phyloP scores from a whole-genome alignment of 768 basidiomycete species.

The Termitomyces sp. region DNA sequence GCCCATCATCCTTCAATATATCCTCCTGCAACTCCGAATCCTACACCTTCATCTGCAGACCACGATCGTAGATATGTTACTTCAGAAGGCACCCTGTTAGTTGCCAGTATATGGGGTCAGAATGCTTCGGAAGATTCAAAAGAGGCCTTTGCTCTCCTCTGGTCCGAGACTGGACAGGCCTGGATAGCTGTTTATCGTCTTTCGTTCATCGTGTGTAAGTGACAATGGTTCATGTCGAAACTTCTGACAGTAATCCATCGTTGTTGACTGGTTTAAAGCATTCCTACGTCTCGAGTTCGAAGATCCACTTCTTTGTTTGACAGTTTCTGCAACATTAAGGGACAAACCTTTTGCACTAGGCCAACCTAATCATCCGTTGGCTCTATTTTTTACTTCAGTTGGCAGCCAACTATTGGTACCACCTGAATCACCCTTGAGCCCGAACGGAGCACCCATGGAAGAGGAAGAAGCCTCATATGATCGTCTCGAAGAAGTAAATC shows the following conservation, averaged over 20 bases:
- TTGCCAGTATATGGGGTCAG: constrained; percentile 74
- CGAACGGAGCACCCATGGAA: constrained; percentile 22
- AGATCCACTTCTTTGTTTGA: constrained; percentile 80
- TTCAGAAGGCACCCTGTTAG: constrained; percentile 70
- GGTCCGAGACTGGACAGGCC: constrained; percentile 48
- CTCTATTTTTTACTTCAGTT: constrained; percentile 29
- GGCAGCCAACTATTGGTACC: constrained; percentile 29
- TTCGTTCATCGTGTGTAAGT: constrained; percentile 74
- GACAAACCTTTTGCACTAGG: constrained; percentile 57
- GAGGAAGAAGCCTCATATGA: constrained; percentile 33
- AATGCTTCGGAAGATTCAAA: constrained; percentile 34
- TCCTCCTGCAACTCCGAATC: constrained; percentile 81
- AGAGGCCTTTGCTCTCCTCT: constrained; percentile 61
- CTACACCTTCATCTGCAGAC: constrained; percentile 67
- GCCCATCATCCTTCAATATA: constrained; percentile 59
- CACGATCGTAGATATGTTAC: constrained; percentile 73
- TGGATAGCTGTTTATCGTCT: constrained; percentile 85
- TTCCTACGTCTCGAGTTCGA: constrained; percentile 63
- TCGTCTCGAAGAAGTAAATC: constrained; percentile 50
- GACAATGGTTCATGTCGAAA: background rate
- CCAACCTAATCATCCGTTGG: constrained; percentile 38
- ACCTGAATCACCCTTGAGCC: constrained; percentile 26
- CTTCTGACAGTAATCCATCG: background rate
- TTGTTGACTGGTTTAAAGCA: constrained; percentile 34
- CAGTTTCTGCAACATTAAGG: constrained; percentile 81